Percentiles rank a stretch among this genome's conserved stretches.
These are phyloP conservation scores for Cochlearia excelsa DNA, from an alignment of 345 rosid genomes.

Conservation along the genomic window DNA sequence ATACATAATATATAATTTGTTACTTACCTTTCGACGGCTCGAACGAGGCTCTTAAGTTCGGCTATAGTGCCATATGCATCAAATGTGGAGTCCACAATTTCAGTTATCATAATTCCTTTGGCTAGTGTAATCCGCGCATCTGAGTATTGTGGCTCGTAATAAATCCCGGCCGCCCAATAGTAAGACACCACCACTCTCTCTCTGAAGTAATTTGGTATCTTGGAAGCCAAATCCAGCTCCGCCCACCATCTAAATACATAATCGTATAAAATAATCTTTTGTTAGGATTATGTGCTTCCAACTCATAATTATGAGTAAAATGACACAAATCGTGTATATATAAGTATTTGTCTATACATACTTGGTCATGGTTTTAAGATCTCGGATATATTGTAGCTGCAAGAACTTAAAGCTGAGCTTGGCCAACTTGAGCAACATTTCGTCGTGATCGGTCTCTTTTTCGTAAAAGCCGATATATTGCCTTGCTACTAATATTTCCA, in stretches of 20 bases:
- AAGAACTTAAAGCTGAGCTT: slow-evolving; percentile 3
- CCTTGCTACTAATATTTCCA: background rate
- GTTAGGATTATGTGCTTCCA: background rate
- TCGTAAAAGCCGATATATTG: background rate
- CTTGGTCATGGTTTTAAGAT: background rate
- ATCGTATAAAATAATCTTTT: background rate
- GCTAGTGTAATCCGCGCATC: background rate
- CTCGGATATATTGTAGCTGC: slow-evolving; percentile 2
- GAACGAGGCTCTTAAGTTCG: background rate
- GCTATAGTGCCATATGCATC: slow-evolving; percentile 6
- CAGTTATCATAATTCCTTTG: background rate
- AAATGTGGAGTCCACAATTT: background rate
- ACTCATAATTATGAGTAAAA: too few relatives aligned
- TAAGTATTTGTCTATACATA: background rate
- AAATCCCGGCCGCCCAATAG: background rate
- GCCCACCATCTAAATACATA: background rate
- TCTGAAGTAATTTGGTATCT: background rate
- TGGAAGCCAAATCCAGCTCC: background rate
- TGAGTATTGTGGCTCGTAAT: background rate
- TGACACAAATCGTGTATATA: background rate
- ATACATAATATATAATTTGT: too few relatives aligned
- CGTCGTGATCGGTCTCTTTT: background rate
- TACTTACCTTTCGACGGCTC: slow-evolving; percentile 2
- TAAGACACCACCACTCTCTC: background rate
- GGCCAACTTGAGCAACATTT: background rate